A percentile compares a stretch with the other conserved stretches of the same genome.
Evolutionary conservation across 2,329 filamentous ascomycete genomes (phyloP).

Genomic region (Calonectria pseudoturangicola): DNA sequence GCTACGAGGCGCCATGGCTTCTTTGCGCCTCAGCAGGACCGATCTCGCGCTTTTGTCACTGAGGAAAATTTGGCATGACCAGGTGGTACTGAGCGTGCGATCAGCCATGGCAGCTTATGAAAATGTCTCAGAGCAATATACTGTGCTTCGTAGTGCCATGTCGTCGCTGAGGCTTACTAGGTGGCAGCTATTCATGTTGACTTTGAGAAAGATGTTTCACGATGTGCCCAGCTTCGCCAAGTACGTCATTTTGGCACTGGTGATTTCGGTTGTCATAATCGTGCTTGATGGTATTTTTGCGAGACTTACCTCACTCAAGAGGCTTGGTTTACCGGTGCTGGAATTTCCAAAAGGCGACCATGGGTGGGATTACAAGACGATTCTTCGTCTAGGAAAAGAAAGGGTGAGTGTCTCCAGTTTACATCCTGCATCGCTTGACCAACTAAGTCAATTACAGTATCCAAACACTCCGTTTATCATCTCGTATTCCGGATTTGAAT

Average conservation of each 20-base stretch:
- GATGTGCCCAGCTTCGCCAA: neutral
- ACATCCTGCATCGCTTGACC: too few species aligned
- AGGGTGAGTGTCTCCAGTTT: neutral
- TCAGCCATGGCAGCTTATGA: neutral
- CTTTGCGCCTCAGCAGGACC: neutral
- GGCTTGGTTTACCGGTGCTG: conserved; percentile 4
- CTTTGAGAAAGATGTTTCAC: neutral
- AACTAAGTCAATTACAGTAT: neutral
- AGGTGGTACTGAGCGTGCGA: neutral
- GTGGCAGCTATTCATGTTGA: conserved; percentile 6
- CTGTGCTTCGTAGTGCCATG: conserved; percentile 1
- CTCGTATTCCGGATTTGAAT: conserved; percentile 8
- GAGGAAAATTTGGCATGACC: conserved; percentile 6
- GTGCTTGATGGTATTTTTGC: neutral
- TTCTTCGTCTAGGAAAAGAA: conserved; percentile 2
- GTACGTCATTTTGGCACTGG: neutral
- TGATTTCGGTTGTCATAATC: neutral
- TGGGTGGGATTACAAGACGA: conserved; percentile 14
- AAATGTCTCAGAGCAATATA: neutral
- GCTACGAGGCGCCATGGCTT: conserved; percentile 10
- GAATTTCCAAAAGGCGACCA: neutral
- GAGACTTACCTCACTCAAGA: neutral
- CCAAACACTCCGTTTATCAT: neutral
- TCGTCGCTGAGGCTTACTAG: neutral
- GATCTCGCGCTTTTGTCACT: neutral